Evolutionary conservation across 2,329 filamentous ascomycete species (phyloP).

Genomic region (Graphiopsis chlorocephala): DNA sequence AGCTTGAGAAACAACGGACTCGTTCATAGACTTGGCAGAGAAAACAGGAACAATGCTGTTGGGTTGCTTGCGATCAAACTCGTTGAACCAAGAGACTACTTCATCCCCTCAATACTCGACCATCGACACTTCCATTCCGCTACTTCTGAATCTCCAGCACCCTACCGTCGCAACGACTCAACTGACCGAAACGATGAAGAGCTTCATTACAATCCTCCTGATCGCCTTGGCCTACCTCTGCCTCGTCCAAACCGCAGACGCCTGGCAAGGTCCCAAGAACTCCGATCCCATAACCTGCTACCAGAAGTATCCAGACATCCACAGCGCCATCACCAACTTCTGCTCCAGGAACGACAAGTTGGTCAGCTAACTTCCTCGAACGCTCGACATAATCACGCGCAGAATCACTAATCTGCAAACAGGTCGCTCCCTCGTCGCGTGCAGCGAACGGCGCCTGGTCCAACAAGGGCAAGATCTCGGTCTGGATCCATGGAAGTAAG

Average conservation of each 20-base stretch:
- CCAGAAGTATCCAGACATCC: neutral
- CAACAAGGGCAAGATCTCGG: neutral
- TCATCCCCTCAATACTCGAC: neutral
- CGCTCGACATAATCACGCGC: no score
- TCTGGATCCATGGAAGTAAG: slow-evolving; percentile 8
- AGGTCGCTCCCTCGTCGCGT: slow-evolving; percentile 1
- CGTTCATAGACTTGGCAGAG: neutral
- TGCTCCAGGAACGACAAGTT: neutral
- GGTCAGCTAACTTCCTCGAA: neutral
- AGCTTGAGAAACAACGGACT: neutral
- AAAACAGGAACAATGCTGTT: neutral
- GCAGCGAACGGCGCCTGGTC: neutral
- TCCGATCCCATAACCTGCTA: neutral
- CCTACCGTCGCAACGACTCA: neutral
- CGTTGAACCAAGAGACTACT: neutral
- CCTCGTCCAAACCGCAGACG: neutral
- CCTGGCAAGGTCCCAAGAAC: neutral
- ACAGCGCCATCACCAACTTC: neutral
- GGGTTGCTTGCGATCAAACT: neutral
- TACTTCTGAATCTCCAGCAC: neutral
- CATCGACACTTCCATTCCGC: neutral
- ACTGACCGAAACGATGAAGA: neutral
- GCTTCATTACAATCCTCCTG: neutral
- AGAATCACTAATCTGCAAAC: neutral
- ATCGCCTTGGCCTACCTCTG: slow-evolving; percentile 3